Conservation (phyloP, 257 asterid genomes). For the Linaria vulgaris region DNA sequence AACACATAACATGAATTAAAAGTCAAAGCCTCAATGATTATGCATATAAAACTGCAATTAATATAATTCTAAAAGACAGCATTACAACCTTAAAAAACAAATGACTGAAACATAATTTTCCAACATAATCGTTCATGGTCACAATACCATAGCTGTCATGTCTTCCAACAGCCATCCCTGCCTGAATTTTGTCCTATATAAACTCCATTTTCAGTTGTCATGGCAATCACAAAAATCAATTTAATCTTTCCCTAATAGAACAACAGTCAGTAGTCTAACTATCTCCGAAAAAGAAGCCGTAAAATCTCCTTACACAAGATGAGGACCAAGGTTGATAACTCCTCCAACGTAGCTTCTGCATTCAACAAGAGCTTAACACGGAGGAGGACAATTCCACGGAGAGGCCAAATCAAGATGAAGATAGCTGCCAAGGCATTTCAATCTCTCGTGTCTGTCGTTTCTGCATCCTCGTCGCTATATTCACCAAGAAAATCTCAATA, state of each 20-base stretch:
- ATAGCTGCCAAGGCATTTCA: constrained; percentile 61
- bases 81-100: background rate
- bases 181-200: constrained; percentile 21
- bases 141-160: constrained; percentile 45
- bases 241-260: background rate
- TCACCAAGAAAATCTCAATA: constrained; percentile 13
- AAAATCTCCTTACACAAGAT: background rate
- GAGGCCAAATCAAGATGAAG: constrained; percentile 64
- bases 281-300: background rate
- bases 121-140: constrained; percentile 24
- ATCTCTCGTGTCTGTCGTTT: constrained; percentile 36
- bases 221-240: constrained; percentile 1
- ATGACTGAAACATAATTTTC: constrained; percentile 7
- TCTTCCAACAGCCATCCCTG: too few relatives aligned
- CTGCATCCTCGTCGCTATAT: constrained; percentile 32
- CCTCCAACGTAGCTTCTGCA: constrained; percentile 9
- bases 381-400: constrained; percentile 23
- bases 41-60: too few relatives aligned
- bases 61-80: background rate
- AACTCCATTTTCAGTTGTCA: background rate
- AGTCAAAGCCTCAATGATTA: background rate
- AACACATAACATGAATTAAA: background rate
- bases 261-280: background rate
- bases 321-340: constrained; percentile 29
- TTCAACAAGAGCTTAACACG: constrained; percentile 23